These are phyloP conservation scores for Teunomyces cretensis DNA, from an alignment of 805 yeast genomes.

Conservation along the genomic window DNA sequence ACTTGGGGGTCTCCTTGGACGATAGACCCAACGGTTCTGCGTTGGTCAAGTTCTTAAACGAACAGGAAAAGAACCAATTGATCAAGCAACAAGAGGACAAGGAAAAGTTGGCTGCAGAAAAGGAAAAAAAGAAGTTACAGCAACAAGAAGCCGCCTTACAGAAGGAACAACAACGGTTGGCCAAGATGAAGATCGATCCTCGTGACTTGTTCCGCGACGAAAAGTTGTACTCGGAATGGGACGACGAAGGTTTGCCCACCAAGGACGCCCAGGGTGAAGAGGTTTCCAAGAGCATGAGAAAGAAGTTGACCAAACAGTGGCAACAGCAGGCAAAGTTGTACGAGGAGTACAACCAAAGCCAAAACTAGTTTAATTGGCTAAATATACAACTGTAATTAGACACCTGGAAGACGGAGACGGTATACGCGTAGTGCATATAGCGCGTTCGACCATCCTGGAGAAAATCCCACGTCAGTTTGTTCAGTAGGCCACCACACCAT, in stretches of 20 bases:
- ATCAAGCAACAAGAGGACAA: constrained; percentile 60
- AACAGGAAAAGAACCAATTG: constrained; percentile 66
- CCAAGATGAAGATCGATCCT: constrained; percentile 70
- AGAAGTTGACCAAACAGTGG: constrained; percentile 77
- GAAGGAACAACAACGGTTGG: constrained; percentile 61
- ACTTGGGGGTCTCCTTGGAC: constrained; percentile 80
- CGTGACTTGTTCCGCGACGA: constrained; percentile 66
- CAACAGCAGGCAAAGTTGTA: constrained; percentile 81
- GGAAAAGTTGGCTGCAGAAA: constrained; percentile 53
- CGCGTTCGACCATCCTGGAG: no score
- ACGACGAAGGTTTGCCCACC: constrained; percentile 79
- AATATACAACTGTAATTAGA: background rate
- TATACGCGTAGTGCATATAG: no score
- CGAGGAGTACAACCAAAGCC: constrained; percentile 51
- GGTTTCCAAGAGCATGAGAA: constrained; percentile 78
- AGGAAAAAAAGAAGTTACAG: constrained; percentile 57
- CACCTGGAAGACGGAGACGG: no score
- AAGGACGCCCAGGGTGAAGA: constrained; percentile 77
- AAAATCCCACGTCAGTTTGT: background rate
- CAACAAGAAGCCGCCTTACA: constrained; percentile 52
- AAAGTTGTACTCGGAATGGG: constrained; percentile 69
- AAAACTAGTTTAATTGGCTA: background rate
- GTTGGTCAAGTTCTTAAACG: constrained; percentile 74
- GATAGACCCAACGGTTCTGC: constrained; percentile 85
- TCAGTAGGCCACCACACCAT: constrained; percentile 12